These are phyloP conservation scores for Kluyveromyces lactis DNA, from an alignment of 805 yeast genomes.

Conservation along the genomic window DNA sequence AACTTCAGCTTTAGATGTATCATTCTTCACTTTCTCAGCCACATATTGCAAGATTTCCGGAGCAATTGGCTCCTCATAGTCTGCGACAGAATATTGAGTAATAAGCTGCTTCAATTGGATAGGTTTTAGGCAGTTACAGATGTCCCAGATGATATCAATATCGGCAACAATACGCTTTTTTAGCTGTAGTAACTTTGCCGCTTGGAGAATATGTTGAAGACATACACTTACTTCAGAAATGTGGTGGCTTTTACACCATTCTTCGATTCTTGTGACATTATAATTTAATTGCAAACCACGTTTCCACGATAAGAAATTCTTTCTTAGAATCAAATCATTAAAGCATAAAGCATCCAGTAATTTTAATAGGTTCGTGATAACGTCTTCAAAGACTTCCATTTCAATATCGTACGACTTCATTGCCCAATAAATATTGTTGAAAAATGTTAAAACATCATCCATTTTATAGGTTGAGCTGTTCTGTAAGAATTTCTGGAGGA, in stretches of 20 bases:
- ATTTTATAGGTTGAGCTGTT: slow-evolving; percentile 69
- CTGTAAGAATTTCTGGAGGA: slow-evolving; percentile 74
- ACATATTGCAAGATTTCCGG: slow-evolving; percentile 72
- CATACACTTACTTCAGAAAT: slow-evolving; percentile 80
- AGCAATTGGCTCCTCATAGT: slow-evolving; percentile 88
- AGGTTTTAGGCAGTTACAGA: slow-evolving; percentile 89
- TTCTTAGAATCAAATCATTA: slow-evolving; percentile 90
- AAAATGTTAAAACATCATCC: slow-evolving; percentile 88
- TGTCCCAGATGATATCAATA: slow-evolving; percentile 85
- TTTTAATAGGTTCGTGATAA: slow-evolving; percentile 71
- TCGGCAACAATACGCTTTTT: slow-evolving; percentile 85
- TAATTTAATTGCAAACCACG: slow-evolving; percentile 95
- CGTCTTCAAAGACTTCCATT: slow-evolving; percentile 73
- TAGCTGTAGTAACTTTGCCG: slow-evolving; percentile 86
- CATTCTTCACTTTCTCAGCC: slow-evolving; percentile 69
- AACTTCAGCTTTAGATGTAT: slow-evolving; percentile 34
- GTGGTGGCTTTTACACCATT: slow-evolving; percentile 95
- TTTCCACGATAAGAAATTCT: slow-evolving; percentile 93
- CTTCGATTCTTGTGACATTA: slow-evolving; percentile 92
- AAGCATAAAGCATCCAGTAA: slow-evolving; percentile 90
- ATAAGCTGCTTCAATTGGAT: slow-evolving; percentile 91
- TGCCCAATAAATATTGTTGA: slow-evolving; percentile 87
- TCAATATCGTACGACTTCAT: slow-evolving; percentile 88
- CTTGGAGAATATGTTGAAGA: slow-evolving; percentile 81
- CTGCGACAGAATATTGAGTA: slow-evolving; percentile 83